These are phyloP conservation scores for Lichtheimia ramosa DNA, from an alignment of 371 early-diverging fungal species.

Conservation along the genomic window DNA sequence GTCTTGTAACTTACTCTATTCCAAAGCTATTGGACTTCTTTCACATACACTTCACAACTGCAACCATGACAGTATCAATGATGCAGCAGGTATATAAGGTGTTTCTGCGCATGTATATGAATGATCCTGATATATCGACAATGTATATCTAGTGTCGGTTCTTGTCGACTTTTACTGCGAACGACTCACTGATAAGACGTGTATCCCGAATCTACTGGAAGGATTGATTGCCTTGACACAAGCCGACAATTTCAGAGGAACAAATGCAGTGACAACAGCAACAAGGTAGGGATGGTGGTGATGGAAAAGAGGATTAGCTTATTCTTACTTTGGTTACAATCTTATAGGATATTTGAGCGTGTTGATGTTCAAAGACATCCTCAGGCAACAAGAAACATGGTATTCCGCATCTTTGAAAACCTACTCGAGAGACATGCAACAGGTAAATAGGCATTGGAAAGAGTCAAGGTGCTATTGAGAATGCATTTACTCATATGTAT, in stretches of 20 bases:
- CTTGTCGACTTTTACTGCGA: constrained; percentile 79
- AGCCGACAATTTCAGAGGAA: constrained; percentile 57
- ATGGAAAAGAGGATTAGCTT: background rate
- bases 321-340: background rate
- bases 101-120: background rate
- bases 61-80: constrained; percentile 35
- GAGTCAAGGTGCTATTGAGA: background rate
- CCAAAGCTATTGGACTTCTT: constrained; percentile 49
- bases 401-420: constrained; percentile 45
- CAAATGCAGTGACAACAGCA: constrained; percentile 55
- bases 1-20: background rate
- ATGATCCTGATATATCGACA: no score
- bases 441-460: constrained; percentile 3
- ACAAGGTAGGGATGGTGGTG: constrained; percentile 40
- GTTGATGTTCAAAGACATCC: constrained; percentile 66
- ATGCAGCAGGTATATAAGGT: constrained; percentile 35
- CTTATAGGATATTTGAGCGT: constrained; percentile 47
- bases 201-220: constrained; percentile 69
- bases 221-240: constrained; percentile 64
- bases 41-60: constrained; percentile 50
- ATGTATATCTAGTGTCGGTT: constrained; percentile 47
- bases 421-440: constrained; percentile 34
- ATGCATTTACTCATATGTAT: background rate
- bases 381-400: constrained; percentile 50
- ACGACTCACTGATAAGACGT: constrained; percentile 70